These are phyloP conservation scores for Leucosporidium scottii DNA, from an alignment of 768 basidiomycete species.

Conservation along the genomic window DNA sequence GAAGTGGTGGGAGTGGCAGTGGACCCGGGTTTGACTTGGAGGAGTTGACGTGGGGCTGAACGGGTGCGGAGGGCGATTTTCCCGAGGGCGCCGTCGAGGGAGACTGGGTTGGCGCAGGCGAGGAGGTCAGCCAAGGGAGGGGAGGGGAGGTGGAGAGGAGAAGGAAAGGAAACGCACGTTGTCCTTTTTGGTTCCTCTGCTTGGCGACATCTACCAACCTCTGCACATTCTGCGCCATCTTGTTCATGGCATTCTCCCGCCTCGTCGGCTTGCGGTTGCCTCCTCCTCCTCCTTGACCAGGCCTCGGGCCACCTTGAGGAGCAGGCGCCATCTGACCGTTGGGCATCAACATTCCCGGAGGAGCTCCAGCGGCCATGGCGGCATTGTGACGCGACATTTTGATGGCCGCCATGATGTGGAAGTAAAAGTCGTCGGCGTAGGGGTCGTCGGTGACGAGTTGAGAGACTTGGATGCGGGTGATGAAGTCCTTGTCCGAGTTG, in stretches of 20 bases:
- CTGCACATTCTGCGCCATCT: slow-evolving; percentile 67
- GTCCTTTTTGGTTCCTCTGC: slow-evolving; percentile 62
- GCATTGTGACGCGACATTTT: slow-evolving; percentile 22
- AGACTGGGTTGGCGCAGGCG: slow-evolving; percentile 67
- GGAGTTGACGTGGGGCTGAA: slow-evolving; percentile 89
- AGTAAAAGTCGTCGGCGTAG: slow-evolving; percentile 96
- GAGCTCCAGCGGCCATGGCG: slow-evolving; percentile 9
- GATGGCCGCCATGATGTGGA: slow-evolving; percentile 50
- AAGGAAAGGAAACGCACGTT: slow-evolving; percentile 33
- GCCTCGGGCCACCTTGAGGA: background rate
- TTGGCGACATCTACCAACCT: slow-evolving; percentile 87
- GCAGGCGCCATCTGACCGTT: background rate
- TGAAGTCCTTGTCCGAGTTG: slow-evolving; percentile 98
- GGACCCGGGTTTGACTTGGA: slow-evolving; percentile 60
- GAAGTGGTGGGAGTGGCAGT: slow-evolving; percentile 8
- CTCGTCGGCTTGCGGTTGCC: slow-evolving; percentile 9
- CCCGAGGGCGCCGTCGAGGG: slow-evolving; percentile 77
- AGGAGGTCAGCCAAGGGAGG: no score
- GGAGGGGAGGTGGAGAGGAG: no score
- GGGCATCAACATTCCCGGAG: background rate
- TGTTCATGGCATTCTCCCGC: slow-evolving; percentile 42
- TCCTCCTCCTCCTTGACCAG: slow-evolving; percentile 2
- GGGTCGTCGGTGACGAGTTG: slow-evolving; percentile 96
- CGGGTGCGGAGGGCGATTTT: slow-evolving; percentile 89
- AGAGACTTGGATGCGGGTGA: slow-evolving; percentile 96